These are phyloP conservation scores for Usnea hakonensis DNA, from an alignment of 495 filamentous ascomycete genomes.

Conservation along the genomic window DNA sequence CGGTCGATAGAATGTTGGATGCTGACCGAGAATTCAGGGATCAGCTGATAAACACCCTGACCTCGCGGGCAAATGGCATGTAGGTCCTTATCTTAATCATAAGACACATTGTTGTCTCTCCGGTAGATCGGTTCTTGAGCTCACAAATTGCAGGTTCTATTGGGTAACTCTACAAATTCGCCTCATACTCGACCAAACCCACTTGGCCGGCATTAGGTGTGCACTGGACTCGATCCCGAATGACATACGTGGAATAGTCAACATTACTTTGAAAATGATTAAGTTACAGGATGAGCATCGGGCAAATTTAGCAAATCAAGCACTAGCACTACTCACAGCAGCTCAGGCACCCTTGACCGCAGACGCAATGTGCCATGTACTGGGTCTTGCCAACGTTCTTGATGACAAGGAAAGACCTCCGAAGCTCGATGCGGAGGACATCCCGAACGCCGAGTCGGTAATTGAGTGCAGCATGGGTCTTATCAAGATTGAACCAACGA, in stretches of 20 bases:
- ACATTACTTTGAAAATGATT: neutral
- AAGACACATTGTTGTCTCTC: neutral
- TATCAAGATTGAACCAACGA: neutral
- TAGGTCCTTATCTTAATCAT: neutral
- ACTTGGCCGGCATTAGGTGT: neutral
- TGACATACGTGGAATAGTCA: neutral
- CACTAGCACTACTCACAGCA: neutral
- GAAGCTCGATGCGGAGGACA: neutral
- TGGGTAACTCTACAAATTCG: neutral
- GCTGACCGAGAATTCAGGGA: neutral
- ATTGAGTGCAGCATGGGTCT: neutral
- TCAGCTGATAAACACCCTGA: neutral
- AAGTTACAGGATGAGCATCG: neutral
- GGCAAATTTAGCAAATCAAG: neutral
- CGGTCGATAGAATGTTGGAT: neutral
- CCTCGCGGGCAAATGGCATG: slow-evolving; percentile 2
- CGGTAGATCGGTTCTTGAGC: too few species aligned
- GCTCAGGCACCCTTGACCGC: neutral
- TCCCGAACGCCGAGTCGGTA: neutral
- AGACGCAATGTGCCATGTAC: neutral
- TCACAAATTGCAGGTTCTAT: neutral
- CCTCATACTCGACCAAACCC: neutral
- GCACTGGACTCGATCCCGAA: neutral
- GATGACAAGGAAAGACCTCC: neutral
- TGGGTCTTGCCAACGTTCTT: neutral